These are phyloP conservation scores for Angomonas desouzai DNA, from an alignment of 208 protist species.

Conservation along the genomic window DNA sequence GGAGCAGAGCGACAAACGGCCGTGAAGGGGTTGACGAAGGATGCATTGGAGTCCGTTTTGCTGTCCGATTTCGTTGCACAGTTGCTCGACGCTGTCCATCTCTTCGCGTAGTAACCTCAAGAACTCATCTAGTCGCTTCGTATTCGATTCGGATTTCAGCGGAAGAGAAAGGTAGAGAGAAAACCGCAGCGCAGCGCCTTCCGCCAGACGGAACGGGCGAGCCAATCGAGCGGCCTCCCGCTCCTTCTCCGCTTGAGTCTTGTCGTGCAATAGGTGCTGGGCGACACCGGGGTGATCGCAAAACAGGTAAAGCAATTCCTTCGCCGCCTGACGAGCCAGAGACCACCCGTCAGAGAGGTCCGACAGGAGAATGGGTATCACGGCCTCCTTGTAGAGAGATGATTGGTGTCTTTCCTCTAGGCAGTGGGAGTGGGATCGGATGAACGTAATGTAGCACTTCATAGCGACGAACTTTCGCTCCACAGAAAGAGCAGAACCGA, in stretches of 20 bases:
- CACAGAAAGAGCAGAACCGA: constrained; percentile 31
- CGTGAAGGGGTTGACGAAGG: constrained; percentile 59
- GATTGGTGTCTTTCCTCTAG: neutral
- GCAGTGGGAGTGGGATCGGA: constrained; percentile 15
- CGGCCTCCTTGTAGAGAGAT: constrained; percentile 7
- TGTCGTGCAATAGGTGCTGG: neutral
- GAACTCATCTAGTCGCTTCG: neutral
- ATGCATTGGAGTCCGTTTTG: constrained; percentile 14
- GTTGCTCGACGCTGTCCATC: neutral
- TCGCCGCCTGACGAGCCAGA: constrained; percentile 41
- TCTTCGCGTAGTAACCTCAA: neutral
- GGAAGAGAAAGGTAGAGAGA: neutral
- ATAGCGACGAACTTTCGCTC: constrained; percentile 67
- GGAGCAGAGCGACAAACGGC: constrained; percentile 57
- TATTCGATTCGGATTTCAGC: neutral
- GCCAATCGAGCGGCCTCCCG: neutral
- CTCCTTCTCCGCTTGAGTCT: neutral
- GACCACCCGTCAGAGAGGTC: constrained; percentile 75
- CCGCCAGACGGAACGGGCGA: neutral
- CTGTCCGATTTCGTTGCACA: neutral
- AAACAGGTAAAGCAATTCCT: constrained; percentile 41
- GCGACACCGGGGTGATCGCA: neutral
- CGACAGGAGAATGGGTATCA: constrained; percentile 44
- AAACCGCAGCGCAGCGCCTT: neutral
- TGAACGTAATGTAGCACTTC: constrained; percentile 35